A percentile compares a stretch with the other conserved stretches of the same genome.
These are phyloP conservation scores for Collariella sp. DNA, from an alignment of 495 filamentous ascomycete genomes.

Conservation along the genomic window DNA sequence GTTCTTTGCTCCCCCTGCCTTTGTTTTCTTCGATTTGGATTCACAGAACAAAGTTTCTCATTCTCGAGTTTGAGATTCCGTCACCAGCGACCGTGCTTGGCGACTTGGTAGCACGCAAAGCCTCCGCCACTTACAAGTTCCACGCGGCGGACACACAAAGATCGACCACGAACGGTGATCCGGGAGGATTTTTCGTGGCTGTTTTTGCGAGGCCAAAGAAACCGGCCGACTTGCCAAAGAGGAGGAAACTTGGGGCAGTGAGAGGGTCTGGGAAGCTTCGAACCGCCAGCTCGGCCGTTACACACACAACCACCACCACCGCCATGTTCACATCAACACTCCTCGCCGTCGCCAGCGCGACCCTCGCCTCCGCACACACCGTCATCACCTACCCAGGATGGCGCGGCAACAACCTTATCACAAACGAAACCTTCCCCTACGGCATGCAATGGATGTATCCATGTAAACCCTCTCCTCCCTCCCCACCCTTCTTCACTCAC, in stretches of 20 bases:
- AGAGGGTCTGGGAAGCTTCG: background rate
- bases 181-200: slow-evolving; percentile 1
- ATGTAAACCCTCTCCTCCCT: slow-evolving; percentile 52
- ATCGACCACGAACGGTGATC: slow-evolving; percentile 14
- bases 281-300: background rate
- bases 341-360: slow-evolving; percentile 41
- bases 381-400: slow-evolving; percentile 90
- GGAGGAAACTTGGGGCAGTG: background rate
- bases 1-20: slow-evolving; percentile 3
- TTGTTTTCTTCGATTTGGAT: background rate
- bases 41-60: background rate
- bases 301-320: slow-evolving; percentile 9
- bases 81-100: background rate
- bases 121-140: slow-evolving; percentile 3
- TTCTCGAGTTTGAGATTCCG: background rate
- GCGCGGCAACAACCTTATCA: slow-evolving; percentile 86
- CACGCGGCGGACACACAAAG: slow-evolving; percentile 10
- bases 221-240: background rate
- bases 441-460: slow-evolving; percentile 99
- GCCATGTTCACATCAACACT: slow-evolving; percentile 43
- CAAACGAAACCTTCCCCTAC: slow-evolving; percentile 72
- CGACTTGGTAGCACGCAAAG: background rate
- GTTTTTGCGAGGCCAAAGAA: background rate
- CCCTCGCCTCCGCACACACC: slow-evolving; percentile 65
- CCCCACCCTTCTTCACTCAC: slow-evolving; percentile 9